phyloP scores from a whole-genome alignment of 2,329 filamentous ascomycete genomes.

The Botrytis pseudocinerea region DNA sequence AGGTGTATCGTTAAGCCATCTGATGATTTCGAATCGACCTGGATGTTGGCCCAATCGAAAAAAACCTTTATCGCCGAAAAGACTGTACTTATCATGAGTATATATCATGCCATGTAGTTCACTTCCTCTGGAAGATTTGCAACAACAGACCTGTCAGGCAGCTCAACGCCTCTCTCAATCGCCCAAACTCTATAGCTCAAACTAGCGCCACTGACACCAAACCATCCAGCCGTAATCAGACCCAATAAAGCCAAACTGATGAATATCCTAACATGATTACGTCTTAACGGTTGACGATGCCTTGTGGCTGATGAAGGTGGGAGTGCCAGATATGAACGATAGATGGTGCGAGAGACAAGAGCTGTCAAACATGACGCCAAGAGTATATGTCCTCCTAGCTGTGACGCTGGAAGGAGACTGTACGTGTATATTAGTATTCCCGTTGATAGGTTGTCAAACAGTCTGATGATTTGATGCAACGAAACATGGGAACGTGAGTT shows the following conservation, averaged over 20 bases:
- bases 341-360: slow-evolving; percentile 33
- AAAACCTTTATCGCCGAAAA: slow-evolving; percentile 39
- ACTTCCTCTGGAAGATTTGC: slow-evolving; percentile 10
- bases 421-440: slow-evolving; percentile 9
- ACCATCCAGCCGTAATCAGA: slow-evolving; percentile 47
- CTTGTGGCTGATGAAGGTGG: slow-evolving; percentile 44
- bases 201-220: slow-evolving; percentile 47
- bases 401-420: slow-evolving; percentile 28
- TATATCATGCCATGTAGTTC: slow-evolving; percentile 17
- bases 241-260: slow-evolving; percentile 49
- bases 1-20: slow-evolving; percentile 38
- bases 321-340: slow-evolving; percentile 38
- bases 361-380: slow-evolving; percentile 30
- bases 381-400: slow-evolving; percentile 29
- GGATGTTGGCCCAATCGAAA: slow-evolving; percentile 39
- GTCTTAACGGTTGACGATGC: slow-evolving; percentile 38
- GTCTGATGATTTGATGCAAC: slow-evolving; percentile 8
- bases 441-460: background rate
- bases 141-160: slow-evolving; percentile 43
- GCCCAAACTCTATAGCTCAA: slow-evolving; percentile 54
- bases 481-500: background rate
- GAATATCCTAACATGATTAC: slow-evolving; percentile 44
- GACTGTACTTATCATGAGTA: slow-evolving; percentile 29
- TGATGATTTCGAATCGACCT: slow-evolving; percentile 35
- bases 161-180: slow-evolving; percentile 43